A percentile compares a stretch with the other conserved stretches of the same genome.
phyloP scores from a whole-genome alignment of 768 basidiomycete genomes.

The Holtermannia corniformis region DNA sequence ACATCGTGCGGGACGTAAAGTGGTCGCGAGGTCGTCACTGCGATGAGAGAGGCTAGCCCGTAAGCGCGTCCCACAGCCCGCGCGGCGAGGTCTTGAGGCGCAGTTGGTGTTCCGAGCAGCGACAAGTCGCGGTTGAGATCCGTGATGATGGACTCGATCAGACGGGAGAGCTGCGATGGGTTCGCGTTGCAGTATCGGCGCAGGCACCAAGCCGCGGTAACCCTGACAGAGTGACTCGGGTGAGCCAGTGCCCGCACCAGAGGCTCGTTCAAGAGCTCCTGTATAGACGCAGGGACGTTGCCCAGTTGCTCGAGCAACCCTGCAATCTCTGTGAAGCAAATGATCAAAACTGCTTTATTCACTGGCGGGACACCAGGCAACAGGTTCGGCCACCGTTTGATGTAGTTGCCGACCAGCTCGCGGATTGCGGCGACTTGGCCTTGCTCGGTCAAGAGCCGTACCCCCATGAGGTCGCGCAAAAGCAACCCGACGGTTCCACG shows the following conservation, averaged over 20 bases:
- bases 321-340: conserved; percentile 73
- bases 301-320: conserved; percentile 80
- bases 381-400: conserved; percentile 87
- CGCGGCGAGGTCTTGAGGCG: conserved; percentile 58
- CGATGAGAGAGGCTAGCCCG: conserved; percentile 76
- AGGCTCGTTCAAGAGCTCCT: conserved; percentile 79
- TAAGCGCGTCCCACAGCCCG: conserved; percentile 80
- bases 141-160: conserved; percentile 65
- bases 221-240: conserved; percentile 75
- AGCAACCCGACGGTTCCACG: conserved; percentile 66
- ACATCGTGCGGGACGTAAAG: conserved; percentile 93
- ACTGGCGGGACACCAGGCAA: conserved; percentile 76
- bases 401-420: conserved; percentile 67
- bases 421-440: conserved; percentile 86
- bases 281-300: conserved; percentile 80
- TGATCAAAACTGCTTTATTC: conserved; percentile 55
- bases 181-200: conserved; percentile 85
- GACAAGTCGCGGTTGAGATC: conserved; percentile 74
- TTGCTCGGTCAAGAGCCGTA: conserved; percentile 81
- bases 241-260: conserved; percentile 75
- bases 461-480: conserved; percentile 75
- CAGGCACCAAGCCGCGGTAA: conserved; percentile 76
- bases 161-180: conserved; percentile 70
- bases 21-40: conserved; percentile 74
- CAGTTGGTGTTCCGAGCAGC: conserved; percentile 60